These are phyloP conservation scores for Persicaria maculosa DNA, from an alignment of 148 eudicot species.

Conservation along the genomic window DNA sequence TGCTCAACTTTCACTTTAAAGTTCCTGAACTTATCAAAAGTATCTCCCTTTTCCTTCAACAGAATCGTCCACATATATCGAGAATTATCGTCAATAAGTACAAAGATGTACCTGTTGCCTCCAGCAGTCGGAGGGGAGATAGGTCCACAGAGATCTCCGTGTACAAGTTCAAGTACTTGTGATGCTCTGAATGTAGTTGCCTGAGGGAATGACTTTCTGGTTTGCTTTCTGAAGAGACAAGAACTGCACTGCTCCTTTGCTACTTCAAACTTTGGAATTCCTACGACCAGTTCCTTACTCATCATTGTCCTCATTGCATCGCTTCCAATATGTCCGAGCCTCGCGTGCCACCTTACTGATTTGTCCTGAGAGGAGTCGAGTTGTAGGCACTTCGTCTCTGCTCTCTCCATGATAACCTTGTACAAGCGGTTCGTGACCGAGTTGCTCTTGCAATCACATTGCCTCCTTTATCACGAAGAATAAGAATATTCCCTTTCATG, in stretches of 20 bases:
- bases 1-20: neutral
- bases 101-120: neutral
- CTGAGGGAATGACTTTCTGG: neutral
- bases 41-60: neutral
- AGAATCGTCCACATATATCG: constrained; percentile 1
- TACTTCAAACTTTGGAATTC: neutral
- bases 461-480: neutral
- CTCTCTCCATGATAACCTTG: neutral
- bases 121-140: neutral
- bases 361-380: too few relatives aligned
- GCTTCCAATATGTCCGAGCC: neutral
- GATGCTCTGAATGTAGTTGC: neutral
- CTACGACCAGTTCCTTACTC: neutral
- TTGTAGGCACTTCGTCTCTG: too few relatives aligned
- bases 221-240: neutral
- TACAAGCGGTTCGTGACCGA: neutral
- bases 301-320: neutral
- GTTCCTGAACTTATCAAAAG: neutral
- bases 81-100: constrained; percentile 4
- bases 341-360: neutral
- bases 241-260: neutral
- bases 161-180: neutral
- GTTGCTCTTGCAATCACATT: neutral
- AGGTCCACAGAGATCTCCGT: neutral
- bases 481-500: too few relatives aligned